phyloP scores from a whole-genome alignment of 805 yeast genomes.

The Kuraishia piskuri region DNA sequence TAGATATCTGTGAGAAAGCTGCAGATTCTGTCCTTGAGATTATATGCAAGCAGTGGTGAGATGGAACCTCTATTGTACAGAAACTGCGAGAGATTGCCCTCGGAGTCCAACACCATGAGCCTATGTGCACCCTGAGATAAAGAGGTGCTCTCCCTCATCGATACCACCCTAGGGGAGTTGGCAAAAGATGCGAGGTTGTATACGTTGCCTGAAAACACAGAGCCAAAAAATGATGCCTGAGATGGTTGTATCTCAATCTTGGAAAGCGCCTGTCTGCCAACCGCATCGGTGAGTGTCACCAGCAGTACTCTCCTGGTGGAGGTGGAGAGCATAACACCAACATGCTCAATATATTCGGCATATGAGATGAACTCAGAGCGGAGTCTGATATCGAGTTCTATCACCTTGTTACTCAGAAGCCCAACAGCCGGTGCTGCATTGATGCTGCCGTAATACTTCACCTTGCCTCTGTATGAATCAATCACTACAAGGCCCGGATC shows the following conservation, averaged over 20 bases:
- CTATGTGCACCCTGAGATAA: slow-evolving; percentile 41
- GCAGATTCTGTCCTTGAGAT: slow-evolving; percentile 11
- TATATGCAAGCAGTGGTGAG: slow-evolving; percentile 19
- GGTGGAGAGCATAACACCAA: slow-evolving; percentile 67
- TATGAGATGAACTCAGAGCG: slow-evolving; percentile 47
- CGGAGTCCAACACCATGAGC: slow-evolving; percentile 35
- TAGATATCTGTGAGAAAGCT: slow-evolving; percentile 27
- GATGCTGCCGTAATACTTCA: slow-evolving; percentile 68
- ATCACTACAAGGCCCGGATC: slow-evolving; percentile 70
- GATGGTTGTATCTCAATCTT: slow-evolving; percentile 14
- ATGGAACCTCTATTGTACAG: slow-evolving; percentile 22
- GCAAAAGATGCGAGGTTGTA: slow-evolving; percentile 14
- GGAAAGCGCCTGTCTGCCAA: slow-evolving; percentile 45
- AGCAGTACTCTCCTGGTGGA: slow-evolving; percentile 58
- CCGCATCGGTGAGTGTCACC: slow-evolving; percentile 54
- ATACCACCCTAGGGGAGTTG: slow-evolving; percentile 38
- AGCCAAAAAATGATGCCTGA: slow-evolving; percentile 10
- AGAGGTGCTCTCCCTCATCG: slow-evolving; percentile 47
- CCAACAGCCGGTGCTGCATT: slow-evolving; percentile 63
- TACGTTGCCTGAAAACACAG: slow-evolving; percentile 8
- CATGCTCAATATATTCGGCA: slow-evolving; percentile 58
- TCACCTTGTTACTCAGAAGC: slow-evolving; percentile 30
- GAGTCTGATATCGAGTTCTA: slow-evolving; percentile 29
- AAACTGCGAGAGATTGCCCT: slow-evolving; percentile 30
- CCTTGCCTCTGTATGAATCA: slow-evolving; percentile 46